Percentiles rank a stretch among this genome's conserved stretches.
These are phyloP conservation scores for Rhodocollybia butyracea DNA, from an alignment of 768 basidiomycete species.

Conservation along the genomic window DNA sequence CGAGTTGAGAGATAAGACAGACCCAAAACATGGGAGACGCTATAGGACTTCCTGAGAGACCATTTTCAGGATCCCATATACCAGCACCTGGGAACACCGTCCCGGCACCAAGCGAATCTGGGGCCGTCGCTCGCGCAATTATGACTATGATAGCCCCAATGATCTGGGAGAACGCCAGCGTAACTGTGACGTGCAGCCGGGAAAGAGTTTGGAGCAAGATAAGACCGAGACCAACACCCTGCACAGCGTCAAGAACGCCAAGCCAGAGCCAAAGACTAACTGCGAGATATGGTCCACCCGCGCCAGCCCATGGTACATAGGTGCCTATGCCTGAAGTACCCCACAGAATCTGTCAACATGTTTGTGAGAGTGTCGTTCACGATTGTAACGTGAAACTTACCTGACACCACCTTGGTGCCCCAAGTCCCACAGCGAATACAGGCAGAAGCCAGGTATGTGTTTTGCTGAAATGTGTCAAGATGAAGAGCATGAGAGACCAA, in stretches of 20 bases:
- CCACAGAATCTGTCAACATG: constrained; percentile 76
- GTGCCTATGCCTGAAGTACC: constrained; percentile 91
- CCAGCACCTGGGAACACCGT: constrained; percentile 91
- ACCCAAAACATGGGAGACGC: constrained; percentile 87
- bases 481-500: constrained; percentile 71
- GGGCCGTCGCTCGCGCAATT: constrained; percentile 88
- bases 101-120: constrained; percentile 84
- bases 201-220: constrained; percentile 90
- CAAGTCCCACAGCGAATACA: constrained; percentile 92
- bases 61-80: constrained; percentile 82
- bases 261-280: constrained; percentile 93
- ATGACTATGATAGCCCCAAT: constrained; percentile 91
- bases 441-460: constrained; percentile 94
- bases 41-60: constrained; percentile 74
- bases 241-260: constrained; percentile 89
- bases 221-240: constrained; percentile 93
- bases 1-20: constrained; percentile 71
- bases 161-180: constrained; percentile 85
- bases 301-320: constrained; percentile 92
- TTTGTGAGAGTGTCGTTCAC: constrained; percentile 5
- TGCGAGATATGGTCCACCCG: constrained; percentile 83
- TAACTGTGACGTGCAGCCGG: constrained; percentile 91
- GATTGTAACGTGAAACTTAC: constrained; percentile 27
- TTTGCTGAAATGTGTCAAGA: constrained; percentile 86
- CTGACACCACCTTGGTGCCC: constrained; percentile 95